Base-by-base conservation (phyloP, 2,329 filamentous ascomycete genomes). In the Drechslerella stenobrocha region DNA sequence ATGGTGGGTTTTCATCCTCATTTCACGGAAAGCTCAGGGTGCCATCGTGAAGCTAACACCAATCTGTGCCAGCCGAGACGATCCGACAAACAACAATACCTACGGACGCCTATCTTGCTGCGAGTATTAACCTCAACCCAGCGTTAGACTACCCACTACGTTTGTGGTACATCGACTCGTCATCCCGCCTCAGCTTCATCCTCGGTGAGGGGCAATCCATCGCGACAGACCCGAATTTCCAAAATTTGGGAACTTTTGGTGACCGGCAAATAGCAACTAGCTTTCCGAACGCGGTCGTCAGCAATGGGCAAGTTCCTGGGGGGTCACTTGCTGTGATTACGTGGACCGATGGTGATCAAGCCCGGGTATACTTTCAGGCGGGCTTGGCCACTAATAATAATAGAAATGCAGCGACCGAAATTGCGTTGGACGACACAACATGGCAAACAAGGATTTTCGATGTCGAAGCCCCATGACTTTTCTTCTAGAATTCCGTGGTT, bases 361-460 rank as follows among this genome's bases (percentile, higher is more conserved):
- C 60, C 9, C 46, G 63, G 15, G 20, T 67, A 40, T 67, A 67
- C 51, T 67, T 40, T 45, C 55, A 35, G 11, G 55, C 50, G 3
- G 56, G 52, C 20, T 11, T 47, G 4, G 26, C 22, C n/a, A 30
- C 48, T 11, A 67, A 67, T 23, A 22, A 42, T 1, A 53, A 58
- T 20, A 28, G 32, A n/a, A 55, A 67, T 35, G 63, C 47, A 37
- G 55, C 32, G 13, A 50, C 47, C 2, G 63, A 67, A 28, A 56
- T 67, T 34, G 63, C 55, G 11, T 48, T 42, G 24, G 55, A n/a
- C 26, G 22, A 32, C 15, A 52, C 46, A 52, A 40, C 28, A 20
- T 52, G 34, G 34, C 3, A 4, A 13, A 37, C 60, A 0, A 65
- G 52, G 18, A 13, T 65, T 20, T 13, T 57, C 6, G 46, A 50